phyloP scores from a whole-genome alignment of 371 early-diverging fungal species.

The Cokeromyces recurvatus region DNA sequence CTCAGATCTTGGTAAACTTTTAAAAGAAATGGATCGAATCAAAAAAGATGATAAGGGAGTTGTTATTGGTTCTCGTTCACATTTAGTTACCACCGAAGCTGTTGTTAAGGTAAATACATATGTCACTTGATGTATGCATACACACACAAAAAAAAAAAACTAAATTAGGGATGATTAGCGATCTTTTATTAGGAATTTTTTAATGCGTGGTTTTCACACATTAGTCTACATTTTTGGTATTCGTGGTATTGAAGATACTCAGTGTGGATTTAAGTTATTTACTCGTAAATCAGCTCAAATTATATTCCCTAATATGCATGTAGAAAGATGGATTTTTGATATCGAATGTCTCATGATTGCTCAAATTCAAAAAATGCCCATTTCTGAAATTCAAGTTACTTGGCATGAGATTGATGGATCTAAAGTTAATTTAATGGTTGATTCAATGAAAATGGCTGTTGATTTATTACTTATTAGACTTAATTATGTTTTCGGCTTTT shows the following conservation, averaged over 20 bases:
- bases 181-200: constrained; percentile 82
- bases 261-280: constrained; percentile 96
- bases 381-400: constrained; percentile 84
- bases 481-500: constrained; percentile 81
- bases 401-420: constrained; percentile 97
- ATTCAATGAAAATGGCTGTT: constrained; percentile 85
- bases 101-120: constrained; percentile 87
- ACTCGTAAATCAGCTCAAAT: constrained; percentile 71
- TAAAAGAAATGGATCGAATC: constrained; percentile 35
- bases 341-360: constrained; percentile 91
- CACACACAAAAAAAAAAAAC: too few species aligned
- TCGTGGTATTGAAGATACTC: constrained; percentile 85
- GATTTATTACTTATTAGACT: constrained; percentile 85
- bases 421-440: constrained; percentile 83
- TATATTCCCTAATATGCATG: constrained; percentile 89
- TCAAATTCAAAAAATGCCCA: constrained; percentile 59
- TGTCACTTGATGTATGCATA: too few species aligned
- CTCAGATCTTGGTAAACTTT: constrained; percentile 70
- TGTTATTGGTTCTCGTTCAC: constrained; percentile 88
- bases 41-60: constrained; percentile 55
- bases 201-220: constrained; percentile 90
- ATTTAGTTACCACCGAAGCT: constrained; percentile 82
- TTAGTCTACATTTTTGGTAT: constrained; percentile 81
- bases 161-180: too few species aligned
- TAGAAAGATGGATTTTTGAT: constrained; percentile 96